phyloP scores from a whole-genome alignment of 352 stramenopile genomes.

The Pythium brachiatum region DNA sequence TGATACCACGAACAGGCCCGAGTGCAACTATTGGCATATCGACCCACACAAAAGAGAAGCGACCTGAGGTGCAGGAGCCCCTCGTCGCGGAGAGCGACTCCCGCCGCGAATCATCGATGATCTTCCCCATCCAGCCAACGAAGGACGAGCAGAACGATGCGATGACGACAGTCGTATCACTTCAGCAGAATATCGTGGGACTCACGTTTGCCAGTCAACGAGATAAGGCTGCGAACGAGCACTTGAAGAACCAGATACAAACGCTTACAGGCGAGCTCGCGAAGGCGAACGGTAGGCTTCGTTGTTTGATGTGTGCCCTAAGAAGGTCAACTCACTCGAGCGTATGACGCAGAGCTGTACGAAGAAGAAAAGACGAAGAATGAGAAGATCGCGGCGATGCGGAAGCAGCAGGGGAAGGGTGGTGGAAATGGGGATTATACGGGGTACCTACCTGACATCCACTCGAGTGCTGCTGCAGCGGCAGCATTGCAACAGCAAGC shows the following conservation, averaged over 20 bases:
- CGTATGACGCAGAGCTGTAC: conserved; percentile 30
- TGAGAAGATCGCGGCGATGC: conserved; percentile 33
- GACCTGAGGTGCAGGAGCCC: neutral
- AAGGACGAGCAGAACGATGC: conserved; percentile 34
- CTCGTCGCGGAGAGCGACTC: neutral
- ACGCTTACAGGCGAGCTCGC: conserved; percentile 31
- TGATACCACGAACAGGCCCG: neutral
- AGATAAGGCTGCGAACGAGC: conserved; percentile 43
- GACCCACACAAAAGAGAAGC: neutral
- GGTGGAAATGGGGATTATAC: conserved; percentile 15
- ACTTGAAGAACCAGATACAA: conserved; percentile 37
- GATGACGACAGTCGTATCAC: conserved; percentile 21
- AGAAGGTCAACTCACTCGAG: neutral
- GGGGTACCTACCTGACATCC: conserved; percentile 47
- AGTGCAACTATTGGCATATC: neutral
- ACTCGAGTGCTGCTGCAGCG: conserved; percentile 18
- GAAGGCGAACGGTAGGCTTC: conserved; percentile 36
- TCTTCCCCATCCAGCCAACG: conserved; percentile 26
- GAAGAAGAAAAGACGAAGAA: conserved; percentile 49
- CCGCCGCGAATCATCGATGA: conserved; percentile 15
- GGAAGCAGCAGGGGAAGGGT: conserved; percentile 29
- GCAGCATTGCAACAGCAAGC: conserved; percentile 62
- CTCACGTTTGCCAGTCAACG: conserved; percentile 44
- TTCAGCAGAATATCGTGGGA: conserved; percentile 51
- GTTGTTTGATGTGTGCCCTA: neutral